Percentiles rank a stretch among this genome's conserved stretches.
These are phyloP conservation scores for Coniochaeta ligniaria DNA, from an alignment of 2,329 filamentous ascomycete species.

Conservation along the genomic window DNA sequence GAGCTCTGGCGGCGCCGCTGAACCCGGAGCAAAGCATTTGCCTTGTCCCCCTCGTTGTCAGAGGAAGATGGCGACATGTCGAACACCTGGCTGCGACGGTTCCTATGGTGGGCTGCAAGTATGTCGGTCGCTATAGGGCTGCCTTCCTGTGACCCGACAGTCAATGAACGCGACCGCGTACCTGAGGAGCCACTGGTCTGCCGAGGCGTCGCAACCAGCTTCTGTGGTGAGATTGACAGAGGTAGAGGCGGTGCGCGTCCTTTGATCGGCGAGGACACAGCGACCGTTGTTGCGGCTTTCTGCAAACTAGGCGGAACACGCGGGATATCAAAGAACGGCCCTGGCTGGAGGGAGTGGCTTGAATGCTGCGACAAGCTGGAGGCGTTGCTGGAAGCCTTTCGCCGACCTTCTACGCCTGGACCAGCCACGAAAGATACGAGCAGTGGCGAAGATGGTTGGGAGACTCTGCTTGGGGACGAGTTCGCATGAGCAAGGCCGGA, in stretches of 20 bases:
- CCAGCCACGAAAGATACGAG: slow-evolving; percentile 93
- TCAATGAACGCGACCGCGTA: slow-evolving; percentile 76
- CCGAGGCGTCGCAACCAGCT: slow-evolving; percentile 51
- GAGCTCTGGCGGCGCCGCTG: slow-evolving; percentile 93
- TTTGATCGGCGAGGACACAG: slow-evolving; percentile 52
- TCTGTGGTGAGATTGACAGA: slow-evolving; percentile 55
- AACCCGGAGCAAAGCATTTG: slow-evolving; percentile 79
- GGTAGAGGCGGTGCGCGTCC: slow-evolving; percentile 42
- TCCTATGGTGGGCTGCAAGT: slow-evolving; percentile 68
- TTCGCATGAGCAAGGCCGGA: slow-evolving; percentile 72
- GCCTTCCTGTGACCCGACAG: slow-evolving; percentile 88
- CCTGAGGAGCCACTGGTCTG: slow-evolving; percentile 55
- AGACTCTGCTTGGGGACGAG: slow-evolving; percentile 80
- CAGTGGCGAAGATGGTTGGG: slow-evolving; percentile 75
- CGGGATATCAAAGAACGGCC: slow-evolving; percentile 64
- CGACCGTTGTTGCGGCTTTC: slow-evolving; percentile 49
- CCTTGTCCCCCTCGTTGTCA: slow-evolving; percentile 90
- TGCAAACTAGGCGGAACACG: slow-evolving; percentile 53
- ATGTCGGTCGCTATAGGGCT: slow-evolving; percentile 66
- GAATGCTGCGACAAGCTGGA: slow-evolving; percentile 77
- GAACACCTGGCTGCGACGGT: slow-evolving; percentile 88
- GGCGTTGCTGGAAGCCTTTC: slow-evolving; percentile 88
- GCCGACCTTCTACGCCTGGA: slow-evolving; percentile 66
- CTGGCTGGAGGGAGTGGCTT: slow-evolving; percentile 58
- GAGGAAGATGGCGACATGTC: slow-evolving; percentile 97